phyloP scores from a whole-genome alignment of 495 filamentous ascomycete species.

The Xylaria curta region DNA sequence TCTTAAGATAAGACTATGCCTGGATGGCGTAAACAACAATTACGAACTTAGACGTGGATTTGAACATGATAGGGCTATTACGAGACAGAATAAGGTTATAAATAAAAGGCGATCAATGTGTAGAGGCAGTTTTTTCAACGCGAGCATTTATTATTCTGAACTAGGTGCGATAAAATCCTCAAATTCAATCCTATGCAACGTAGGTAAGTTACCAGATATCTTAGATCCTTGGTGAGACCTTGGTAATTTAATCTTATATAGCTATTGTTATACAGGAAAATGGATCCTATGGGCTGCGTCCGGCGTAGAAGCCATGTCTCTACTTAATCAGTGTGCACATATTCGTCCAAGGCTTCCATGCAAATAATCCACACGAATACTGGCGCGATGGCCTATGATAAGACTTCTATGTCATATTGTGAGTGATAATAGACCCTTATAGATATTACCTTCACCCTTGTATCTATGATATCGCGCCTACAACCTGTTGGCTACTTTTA shows the following conservation, averaged over 20 bases:
- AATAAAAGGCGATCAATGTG: no score
- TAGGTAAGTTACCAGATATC: neutral
- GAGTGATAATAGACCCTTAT: no score
- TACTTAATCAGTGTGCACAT: neutral
- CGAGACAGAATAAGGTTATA: neutral
- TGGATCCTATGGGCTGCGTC: neutral
- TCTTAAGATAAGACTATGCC: neutral
- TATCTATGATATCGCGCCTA: neutral
- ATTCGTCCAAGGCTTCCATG: neutral
- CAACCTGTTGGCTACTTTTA: neutral
- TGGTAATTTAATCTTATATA: neutral
- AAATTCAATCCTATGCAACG: neutral
- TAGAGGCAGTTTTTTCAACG: no score
- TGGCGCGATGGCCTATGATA: neutral
- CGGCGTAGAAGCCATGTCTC: neutral
- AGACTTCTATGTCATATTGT: neutral
- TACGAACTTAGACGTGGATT: no score
- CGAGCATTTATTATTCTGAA: neutral
- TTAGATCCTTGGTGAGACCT: neutral
- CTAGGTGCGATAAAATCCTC: neutral
- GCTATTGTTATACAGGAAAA: neutral
- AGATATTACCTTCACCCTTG: no score
- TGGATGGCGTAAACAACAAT: neutral
- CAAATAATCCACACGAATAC: neutral
- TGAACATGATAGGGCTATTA: neutral